These are phyloP conservation scores for Scheffersomyces stipitis DNA, from an alignment of 805 yeast species.

Conservation along the genomic window DNA sequence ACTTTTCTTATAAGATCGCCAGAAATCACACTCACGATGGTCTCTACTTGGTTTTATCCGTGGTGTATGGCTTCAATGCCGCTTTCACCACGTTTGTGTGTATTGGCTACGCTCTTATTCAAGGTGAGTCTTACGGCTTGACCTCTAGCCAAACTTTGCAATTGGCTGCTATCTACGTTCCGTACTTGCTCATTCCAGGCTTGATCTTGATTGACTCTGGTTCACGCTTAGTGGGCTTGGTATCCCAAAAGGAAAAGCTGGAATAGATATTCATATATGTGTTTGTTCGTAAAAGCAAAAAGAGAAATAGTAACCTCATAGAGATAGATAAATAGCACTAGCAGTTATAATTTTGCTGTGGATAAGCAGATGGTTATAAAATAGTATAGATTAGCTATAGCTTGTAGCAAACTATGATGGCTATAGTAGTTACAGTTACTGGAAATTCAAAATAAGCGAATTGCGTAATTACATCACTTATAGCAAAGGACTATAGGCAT, in stretches of 20 bases:
- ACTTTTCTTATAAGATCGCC: constrained; percentile 22
- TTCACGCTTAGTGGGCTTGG: constrained; percentile 10
- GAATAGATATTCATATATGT: neutral
- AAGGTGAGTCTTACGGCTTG: constrained; percentile 40
- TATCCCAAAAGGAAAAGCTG: neutral
- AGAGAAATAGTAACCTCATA: no score
- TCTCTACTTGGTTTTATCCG: constrained; percentile 32
- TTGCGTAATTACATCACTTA: no score
- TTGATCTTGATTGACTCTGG: constrained; percentile 51
- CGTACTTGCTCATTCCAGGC: constrained; percentile 70
- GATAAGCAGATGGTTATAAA: no score
- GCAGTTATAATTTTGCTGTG: no score
- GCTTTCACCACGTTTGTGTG: constrained; percentile 77
- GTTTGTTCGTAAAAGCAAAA: no score
- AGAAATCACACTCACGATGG: constrained; percentile 2
- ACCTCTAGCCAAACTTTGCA: constrained; percentile 34
- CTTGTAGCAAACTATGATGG: no score
- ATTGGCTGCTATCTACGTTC: constrained; percentile 57
- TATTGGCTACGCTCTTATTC: constrained; percentile 45
- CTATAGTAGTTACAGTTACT: no score
- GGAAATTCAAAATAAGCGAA: no score
- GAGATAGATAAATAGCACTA: no score
- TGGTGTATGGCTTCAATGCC: constrained; percentile 81
- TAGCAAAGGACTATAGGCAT: no score
- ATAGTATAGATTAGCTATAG: no score